Evolutionary conservation across 257 asterid genomes (phyloP), one percentile per base, ranked within the genome.

Genomic region (Fraxinus excelsior): DNA sequence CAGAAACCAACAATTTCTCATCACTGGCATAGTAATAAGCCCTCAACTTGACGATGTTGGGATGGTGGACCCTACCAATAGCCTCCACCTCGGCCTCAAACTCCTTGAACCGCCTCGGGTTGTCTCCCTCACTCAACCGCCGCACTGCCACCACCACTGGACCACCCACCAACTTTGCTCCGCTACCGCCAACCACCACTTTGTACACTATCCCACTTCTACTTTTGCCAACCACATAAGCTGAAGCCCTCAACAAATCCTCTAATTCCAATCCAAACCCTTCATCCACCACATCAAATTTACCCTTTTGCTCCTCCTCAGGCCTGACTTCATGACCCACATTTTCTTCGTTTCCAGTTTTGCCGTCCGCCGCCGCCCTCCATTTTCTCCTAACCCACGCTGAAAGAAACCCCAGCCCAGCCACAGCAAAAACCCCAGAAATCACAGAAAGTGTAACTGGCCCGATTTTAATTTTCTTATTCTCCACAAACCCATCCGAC

Each of bases 221-320:
- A 78, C 98, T 91, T 74, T 96, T 96, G n/a, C 99, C 98, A 25
- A 93, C 90, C 16, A 93, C 98, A 82, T 93, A 93, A 74, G 99
- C 99, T 4, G 99, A 96, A 9, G 99, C 97, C 91, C 98, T 90
- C 81, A 96, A 80, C 81, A 96, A 84, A 89, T 96, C 99, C 84
- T 96, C 99, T 70, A 96, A 80, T 35, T 91, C 99, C 90, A 96
- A 83, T 21, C 79, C 83, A 76, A 96, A 89, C 76, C 96, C 94
- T 74, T 90, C 97, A 73, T 93, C 95, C 2, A 96, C n/a, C 13
- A 86, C 89, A 2, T 86, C 91, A 46, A 89, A 95, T 86, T 87
- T 93, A 74, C 99, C 93, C 82, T 90, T 90, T 67, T 88, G 91
- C 80, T 92, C 93, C 73, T 90, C 98, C 78, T 85, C 97, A 11